Evolutionary conservation across 257 asterid species (phyloP).

Genomic region (Lithospermum erythrorhizon): DNA sequence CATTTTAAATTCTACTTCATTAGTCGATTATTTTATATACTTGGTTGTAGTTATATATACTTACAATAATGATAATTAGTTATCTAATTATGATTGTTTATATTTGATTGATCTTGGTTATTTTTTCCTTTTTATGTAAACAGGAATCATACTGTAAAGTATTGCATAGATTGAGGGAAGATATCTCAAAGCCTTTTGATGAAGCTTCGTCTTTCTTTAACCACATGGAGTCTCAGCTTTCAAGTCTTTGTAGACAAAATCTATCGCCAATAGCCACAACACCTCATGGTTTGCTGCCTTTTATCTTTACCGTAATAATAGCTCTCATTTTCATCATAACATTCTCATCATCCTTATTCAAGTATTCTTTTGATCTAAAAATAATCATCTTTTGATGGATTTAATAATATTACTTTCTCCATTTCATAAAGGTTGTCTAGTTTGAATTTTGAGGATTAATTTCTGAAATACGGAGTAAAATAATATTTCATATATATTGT

Average conservation of each 20-base stretch:
- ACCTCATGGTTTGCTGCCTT: not conserved
- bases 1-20: too few relatives aligned
- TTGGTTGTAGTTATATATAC: not conserved
- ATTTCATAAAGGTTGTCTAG: too few relatives aligned
- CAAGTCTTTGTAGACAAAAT: slow-evolving; percentile 54
- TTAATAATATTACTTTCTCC: too few relatives aligned
- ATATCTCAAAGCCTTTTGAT: slow-evolving; percentile 58
- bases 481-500: too few relatives aligned
- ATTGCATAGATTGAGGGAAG: slow-evolving; percentile 51
- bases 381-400: too few relatives aligned
- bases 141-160: slow-evolving; percentile 69
- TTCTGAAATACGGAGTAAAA: too few relatives aligned
- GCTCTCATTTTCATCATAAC: too few relatives aligned
- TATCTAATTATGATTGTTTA: not conserved
- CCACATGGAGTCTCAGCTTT: slow-evolving; percentile 57
- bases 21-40: not conserved
- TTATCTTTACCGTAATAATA: too few relatives aligned
- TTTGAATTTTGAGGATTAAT: too few relatives aligned
- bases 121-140: not conserved
- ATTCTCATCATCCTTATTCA: too few relatives aligned
- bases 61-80: too few relatives aligned
- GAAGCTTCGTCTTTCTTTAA: slow-evolving; percentile 67
- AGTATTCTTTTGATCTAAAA: too few relatives aligned
- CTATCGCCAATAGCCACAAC: slow-evolving; percentile 25
- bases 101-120: not conserved